These are phyloP conservation scores for Nephelium lappaceum DNA, from an alignment of 345 rosid genomes.

Conservation along the genomic window DNA sequence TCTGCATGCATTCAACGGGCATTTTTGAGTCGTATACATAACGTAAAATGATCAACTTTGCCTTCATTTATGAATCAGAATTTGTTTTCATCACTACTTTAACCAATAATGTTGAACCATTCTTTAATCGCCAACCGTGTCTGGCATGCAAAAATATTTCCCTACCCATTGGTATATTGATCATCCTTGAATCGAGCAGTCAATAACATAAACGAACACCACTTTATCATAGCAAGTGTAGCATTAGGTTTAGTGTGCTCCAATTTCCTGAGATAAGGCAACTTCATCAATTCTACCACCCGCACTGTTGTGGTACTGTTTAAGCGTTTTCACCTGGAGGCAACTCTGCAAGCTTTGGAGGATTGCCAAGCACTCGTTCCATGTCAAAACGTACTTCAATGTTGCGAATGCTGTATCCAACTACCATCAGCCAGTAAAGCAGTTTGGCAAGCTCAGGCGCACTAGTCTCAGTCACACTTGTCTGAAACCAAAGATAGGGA, in stretches of 20 bases:
- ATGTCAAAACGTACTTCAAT: conserved; percentile 95
- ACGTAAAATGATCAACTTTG: not conserved
- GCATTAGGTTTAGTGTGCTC: not conserved
- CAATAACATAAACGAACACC: not conserved
- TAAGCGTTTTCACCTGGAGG: conserved; percentile 86
- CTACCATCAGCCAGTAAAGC: conserved; percentile 95
- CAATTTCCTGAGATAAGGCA: not conserved
- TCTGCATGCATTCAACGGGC: not conserved
- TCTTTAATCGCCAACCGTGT: not conserved
- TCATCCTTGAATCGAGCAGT: not conserved
- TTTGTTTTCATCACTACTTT: not conserved
- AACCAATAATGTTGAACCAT: not conserved
- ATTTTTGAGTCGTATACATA: not conserved
- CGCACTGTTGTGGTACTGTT: not conserved
- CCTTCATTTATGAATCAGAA: not conserved
- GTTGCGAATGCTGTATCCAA: conserved; percentile 91
- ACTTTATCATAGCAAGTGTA: not conserved
- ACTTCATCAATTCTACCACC: not conserved
- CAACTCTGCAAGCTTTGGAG: conserved; percentile 78
- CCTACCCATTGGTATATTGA: not conserved
- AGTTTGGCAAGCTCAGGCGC: conserved; percentile 86
- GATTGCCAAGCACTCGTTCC: conserved; percentile 86
- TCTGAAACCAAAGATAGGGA: conserved; percentile 42
- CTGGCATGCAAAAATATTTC: conserved; percentile 10
- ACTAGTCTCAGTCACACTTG: conserved; percentile 73